Base-by-base conservation (phyloP, 139 green algal species). In the Closterium sp. region DNA sequence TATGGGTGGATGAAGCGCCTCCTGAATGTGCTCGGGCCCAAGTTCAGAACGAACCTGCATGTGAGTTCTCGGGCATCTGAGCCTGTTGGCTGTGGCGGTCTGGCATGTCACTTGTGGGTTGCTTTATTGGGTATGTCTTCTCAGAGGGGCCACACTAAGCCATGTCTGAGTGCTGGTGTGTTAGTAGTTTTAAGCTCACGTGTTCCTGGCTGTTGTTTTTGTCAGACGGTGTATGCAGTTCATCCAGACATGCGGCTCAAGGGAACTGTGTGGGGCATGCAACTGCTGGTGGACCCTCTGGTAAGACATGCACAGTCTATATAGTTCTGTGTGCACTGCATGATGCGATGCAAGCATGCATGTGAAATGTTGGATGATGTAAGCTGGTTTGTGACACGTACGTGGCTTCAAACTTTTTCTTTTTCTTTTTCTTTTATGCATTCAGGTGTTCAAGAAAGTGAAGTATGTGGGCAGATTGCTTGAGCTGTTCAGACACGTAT, bases 391-490 rank as follows among this genome's bases (percentile, higher is more conserved):
- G 38, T 50, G 38, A 50, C 38, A 50, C 38, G 38, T 50, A 50
- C 13, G 4, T 50, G 38, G 13, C 38, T 50, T 50, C 0, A 50
- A 50, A 50, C 38, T 17, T 50, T 50, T 50, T 50, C 9, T 42
- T 42, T 3, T 13, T 50, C 38, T 50, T 50, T 50, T 50, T 9
- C 38, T 50, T 79, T 79, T 22, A 24, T 79, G 62, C 62, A 27
- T 79, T 79, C 89, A 94, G 91, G 91, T 94, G 45, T 94, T 91
- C 90, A 88, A 32, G 31, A 94, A 94, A 42, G 91, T 94, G 88
- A 84, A 91, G 24, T 94, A 94, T 29, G 27, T 93, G 31, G 91
- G 94, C 89, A 34, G 89, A 28, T 30, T 94, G 50, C 29, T 38
- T 62, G 91, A 94, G 31, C 91, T 94, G 31, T 94, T 94, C 91